Evolutionary conservation across 148 eudicot genomes (phyloP).

Genomic region (Hydrangea macrophylla): DNA sequence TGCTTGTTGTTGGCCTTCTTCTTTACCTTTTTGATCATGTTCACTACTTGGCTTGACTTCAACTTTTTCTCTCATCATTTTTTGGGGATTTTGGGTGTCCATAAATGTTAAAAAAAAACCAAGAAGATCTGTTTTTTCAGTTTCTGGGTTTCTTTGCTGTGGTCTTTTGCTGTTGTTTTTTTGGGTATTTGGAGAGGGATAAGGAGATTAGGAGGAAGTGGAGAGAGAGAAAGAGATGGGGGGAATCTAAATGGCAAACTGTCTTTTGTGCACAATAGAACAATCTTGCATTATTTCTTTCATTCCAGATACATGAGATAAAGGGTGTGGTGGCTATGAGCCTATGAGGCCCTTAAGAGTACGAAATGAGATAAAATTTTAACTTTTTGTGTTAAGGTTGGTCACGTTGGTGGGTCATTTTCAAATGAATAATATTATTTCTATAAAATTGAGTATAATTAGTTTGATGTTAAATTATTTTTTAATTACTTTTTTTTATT

Average conservation of each 20-base stretch:
- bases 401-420: neutral
- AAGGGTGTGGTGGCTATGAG: neutral
- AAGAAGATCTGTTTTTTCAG: neutral
- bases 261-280: neutral
- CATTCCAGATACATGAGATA: too few species aligned
- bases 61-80: constrained; percentile 8
- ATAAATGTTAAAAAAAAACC: neutral
- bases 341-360: neutral
- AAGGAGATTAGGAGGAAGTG: neutral
- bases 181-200: too few species aligned
- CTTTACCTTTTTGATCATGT: neutral
- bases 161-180: too few species aligned
- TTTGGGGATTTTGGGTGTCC: neutral
- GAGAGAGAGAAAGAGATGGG: neutral
- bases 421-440: too few species aligned
- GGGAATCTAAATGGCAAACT: neutral
- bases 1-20: neutral
- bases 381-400: neutral
- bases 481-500: too few species aligned
- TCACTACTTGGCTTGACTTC: neutral
- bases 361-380: neutral
- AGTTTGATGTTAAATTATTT: too few species aligned
- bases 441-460: too few species aligned
- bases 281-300: neutral
- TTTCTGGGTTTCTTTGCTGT: neutral